These are phyloP conservation scores for Discostella stelligeroides DNA, from an alignment of 108 stramenopile species.

Conservation along the genomic window DNA sequence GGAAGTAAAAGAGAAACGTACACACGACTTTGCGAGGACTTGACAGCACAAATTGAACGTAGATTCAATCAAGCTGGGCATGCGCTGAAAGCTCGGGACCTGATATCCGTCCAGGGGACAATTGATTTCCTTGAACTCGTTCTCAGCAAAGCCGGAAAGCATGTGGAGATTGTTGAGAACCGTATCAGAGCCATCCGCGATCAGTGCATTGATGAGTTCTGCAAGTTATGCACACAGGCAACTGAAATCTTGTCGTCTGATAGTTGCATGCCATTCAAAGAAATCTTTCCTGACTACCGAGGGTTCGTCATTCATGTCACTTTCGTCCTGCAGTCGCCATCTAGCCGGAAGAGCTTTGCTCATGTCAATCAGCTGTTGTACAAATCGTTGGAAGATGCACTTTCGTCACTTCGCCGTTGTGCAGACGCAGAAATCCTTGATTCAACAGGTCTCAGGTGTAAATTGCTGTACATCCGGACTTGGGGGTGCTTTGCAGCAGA, in stretches of 20 bases:
- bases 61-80: constrained; percentile 19
- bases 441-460: constrained; percentile 28
- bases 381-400: constrained; percentile 38
- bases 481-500: constrained; percentile 56
- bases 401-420: constrained; percentile 15
- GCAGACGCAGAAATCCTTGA: constrained; percentile 28
- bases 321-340: constrained; percentile 20
- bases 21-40: constrained; percentile 8
- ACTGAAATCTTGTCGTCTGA: constrained; percentile 31
- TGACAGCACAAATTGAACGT: constrained; percentile 11
- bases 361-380: constrained; percentile 53
- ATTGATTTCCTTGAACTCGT: constrained; percentile 39
- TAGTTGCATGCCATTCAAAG: constrained; percentile 40
- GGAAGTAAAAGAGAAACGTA: constrained; percentile 35
- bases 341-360: constrained; percentile 30
- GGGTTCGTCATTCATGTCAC: constrained; percentile 38
- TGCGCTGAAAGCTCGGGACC: constrained; percentile 44
- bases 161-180: constrained; percentile 29
- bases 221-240: constrained; percentile 37
- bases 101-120: constrained; percentile 35
- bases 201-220: constrained; percentile 18
- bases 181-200: constrained; percentile 24
- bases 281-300: constrained; percentile 51
- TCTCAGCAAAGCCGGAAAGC: constrained; percentile 24
- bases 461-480: constrained; percentile 24